Evolutionary conservation across 1,284 basidiomycete species (phyloP).

Genomic region (Ustilago sp.): DNA sequence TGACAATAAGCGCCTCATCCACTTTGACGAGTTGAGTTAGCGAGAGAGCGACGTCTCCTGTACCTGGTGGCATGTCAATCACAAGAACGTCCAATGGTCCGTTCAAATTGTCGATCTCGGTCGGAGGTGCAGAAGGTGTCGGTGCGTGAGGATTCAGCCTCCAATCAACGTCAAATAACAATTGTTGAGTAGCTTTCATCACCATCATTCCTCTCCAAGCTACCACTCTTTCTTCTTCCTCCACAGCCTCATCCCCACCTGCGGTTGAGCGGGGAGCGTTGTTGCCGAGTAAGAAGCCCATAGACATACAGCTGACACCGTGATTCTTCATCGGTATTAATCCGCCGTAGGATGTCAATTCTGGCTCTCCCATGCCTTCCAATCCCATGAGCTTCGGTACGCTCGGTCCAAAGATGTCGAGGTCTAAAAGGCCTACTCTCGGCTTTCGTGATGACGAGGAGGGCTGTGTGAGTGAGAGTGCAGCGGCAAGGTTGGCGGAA

Average conservation of each 20-base stretch:
- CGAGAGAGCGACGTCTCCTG: constrained; percentile 93
- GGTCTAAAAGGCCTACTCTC: constrained; percentile 86
- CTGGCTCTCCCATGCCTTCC: constrained; percentile 82
- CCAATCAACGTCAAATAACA: constrained; percentile 98
- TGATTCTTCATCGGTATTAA: constrained; percentile 89
- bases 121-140: constrained; percentile 2
- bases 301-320: constrained; percentile 93
- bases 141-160: constrained; percentile 44
- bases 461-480: constrained; percentile 71
- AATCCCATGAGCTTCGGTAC: constrained; percentile 96
- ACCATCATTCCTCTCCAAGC: constrained; percentile 99
- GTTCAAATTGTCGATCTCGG: constrained; percentile 13
- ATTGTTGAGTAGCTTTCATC: constrained; percentile 96
- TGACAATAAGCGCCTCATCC: constrained; percentile 74
- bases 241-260: not conserved
- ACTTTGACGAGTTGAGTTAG: constrained; percentile 84
- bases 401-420: constrained; percentile 96
- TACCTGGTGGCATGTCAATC: constrained; percentile 97
- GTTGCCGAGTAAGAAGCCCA: constrained; percentile 78
- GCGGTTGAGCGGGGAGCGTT: not conserved
- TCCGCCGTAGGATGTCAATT: constrained; percentile 76
- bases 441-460: constrained; percentile 35
- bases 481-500: constrained; percentile 86
- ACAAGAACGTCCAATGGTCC: constrained; percentile 82
- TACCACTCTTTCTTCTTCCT: constrained; percentile 70